Base-by-base conservation (phyloP, 2,329 filamentous ascomycete genomes). In the Ophiostoma perfectum region DNA sequence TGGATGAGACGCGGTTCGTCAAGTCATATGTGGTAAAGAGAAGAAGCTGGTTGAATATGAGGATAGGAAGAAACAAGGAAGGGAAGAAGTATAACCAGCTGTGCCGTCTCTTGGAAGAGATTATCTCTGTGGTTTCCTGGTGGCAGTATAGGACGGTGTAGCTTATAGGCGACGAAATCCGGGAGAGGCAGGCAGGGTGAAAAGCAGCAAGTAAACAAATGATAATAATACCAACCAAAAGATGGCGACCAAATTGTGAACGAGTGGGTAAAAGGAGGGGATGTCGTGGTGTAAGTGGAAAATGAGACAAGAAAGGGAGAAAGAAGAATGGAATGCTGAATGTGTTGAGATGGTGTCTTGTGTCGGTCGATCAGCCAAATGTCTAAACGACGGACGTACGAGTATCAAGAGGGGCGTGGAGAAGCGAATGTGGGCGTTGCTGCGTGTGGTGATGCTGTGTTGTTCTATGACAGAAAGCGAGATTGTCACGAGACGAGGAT, bases 161-260 rank as follows among this genome's bases (percentile, higher is more conserved):
- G 27, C 27, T 27, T 27, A 27, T 27, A 27, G 27, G 27, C n/a
- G 18, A 55, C 49, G 18, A 18, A 38, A 60, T 14, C 55, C 55
- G 27, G 49, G 18, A 9, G 49, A 55, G 27, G 27, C 42, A 44
- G 47, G 39, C 60, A 42, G 60, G 60, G 60, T 42, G 9, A 63
- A n/a, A 39, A 63, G 38, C 58, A 62, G 42, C 39, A 63, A 63
- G 39, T 63, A 63, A 63, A 63, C 38, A 63, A 39, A 58, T 16
- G n/a, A 27, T 16, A 14, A 63, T 38, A 49, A 38, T 1, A 16
- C 47, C 6, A 16, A 65, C 8, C 39, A 49, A 41, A 11, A 63
- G 16, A 69, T 45, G 65, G 44, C 63, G 64, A 45, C 62, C 27
- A 62, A 67, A 52, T 55, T 69, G 63, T 65, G 14, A 60, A 39